Evolutionary conservation across 192 early-diverging fungal species (phyloP).

Genomic region (Diversispora eburnea): DNA sequence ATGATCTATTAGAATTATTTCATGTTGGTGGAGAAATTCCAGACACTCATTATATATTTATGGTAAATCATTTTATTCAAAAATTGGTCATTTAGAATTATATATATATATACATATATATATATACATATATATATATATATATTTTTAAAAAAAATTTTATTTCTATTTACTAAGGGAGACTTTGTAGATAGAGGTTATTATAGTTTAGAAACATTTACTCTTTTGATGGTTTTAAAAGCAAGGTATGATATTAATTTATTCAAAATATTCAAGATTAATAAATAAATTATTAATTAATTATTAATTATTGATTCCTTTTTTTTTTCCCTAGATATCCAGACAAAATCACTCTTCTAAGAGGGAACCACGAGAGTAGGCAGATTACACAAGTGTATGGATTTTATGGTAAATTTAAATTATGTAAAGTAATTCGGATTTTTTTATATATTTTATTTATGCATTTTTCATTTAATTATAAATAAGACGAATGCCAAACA

Average conservation of each 20-base stretch:
- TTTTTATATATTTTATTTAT: neutral
- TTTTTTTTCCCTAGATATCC: constrained; percentile 66
- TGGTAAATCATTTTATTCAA: constrained; percentile 53
- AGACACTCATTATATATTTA: constrained; percentile 95
- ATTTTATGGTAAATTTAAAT: constrained; percentile 68
- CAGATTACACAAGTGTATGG: constrained; percentile 98
- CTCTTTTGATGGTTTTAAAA: constrained; percentile 88
- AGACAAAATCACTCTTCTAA: constrained; percentile 90
- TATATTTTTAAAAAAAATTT: neutral
- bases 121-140: neutral
- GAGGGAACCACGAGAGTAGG: constrained; percentile 95
- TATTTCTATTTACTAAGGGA: constrained; percentile 52
- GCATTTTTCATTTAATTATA: neutral
- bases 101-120: neutral
- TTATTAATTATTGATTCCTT: neutral
- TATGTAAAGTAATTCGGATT: neutral
- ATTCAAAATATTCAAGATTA: neutral
- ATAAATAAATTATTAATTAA: neutral
- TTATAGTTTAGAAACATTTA: constrained; percentile 95
- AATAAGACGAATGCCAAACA: constrained; percentile 83
- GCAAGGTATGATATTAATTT: constrained; percentile 61
- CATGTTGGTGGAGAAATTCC: constrained; percentile 92
- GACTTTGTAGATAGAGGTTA: constrained; percentile 99
- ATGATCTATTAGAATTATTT: constrained; percentile 94
- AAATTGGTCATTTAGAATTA: neutral